These are phyloP conservation scores for Calonectria multiphialidica DNA, from an alignment of 2,329 filamentous ascomycete species.

Conservation along the genomic window DNA sequence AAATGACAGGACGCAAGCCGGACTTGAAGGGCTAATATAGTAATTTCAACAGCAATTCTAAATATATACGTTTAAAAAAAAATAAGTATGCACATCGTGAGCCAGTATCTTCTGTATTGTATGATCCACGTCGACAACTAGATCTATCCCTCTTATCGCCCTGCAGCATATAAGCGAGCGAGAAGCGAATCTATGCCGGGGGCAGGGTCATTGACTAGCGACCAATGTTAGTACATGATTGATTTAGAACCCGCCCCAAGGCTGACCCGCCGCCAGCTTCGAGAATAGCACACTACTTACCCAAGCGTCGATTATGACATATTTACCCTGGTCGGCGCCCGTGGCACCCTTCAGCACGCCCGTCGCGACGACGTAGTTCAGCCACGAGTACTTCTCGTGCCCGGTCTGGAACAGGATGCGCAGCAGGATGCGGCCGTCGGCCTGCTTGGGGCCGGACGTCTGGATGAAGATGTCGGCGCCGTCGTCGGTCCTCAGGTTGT, in stretches of 20 bases:
- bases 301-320: conserved; percentile 43
- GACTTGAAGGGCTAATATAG: neutral
- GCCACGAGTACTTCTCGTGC: conserved; percentile 50
- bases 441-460: conserved; percentile 51
- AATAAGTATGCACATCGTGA: neutral
- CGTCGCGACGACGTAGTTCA: conserved; percentile 49
- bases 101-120: neutral
- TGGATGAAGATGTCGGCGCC: conserved; percentile 52
- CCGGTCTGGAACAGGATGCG: conserved; percentile 50
- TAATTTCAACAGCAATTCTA: neutral
- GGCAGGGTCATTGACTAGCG: conserved; percentile 1
- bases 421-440: conserved; percentile 43
- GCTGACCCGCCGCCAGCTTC: neutral
- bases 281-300: conserved; percentile 25
- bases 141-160: neutral
- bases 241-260: too few species aligned
- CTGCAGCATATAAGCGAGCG: neutral
- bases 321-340: conserved; percentile 30
- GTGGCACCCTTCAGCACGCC: conserved; percentile 33
- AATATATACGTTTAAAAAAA: neutral
- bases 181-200: neutral
- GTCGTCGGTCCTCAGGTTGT: conserved; percentile 53
- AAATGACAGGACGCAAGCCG: neutral
- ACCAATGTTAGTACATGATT: neutral
- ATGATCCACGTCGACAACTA: conserved; percentile 12